Evolutionary conservation across 2,329 filamentous ascomycete genomes (phyloP).

Genomic region (Penicillium sp.): DNA sequence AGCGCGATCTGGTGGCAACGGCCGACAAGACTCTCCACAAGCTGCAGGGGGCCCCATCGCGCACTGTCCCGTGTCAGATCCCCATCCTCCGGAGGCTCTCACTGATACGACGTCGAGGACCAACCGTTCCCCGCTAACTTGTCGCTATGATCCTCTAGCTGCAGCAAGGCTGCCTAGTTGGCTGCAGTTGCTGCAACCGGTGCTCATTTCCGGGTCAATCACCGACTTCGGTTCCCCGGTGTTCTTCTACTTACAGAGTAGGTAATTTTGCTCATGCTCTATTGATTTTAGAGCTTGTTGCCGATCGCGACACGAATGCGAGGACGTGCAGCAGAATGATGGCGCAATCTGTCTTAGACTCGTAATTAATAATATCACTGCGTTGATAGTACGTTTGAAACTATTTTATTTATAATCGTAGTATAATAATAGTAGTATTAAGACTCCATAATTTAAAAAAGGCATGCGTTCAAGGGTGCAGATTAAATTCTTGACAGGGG

Average conservation of each 20-base stretch:
- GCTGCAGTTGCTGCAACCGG: constrained; percentile 18
- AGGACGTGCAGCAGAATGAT: background rate
- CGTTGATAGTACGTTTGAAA: no score
- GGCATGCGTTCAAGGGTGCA: no score
- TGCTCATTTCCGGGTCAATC: constrained; percentile 15
- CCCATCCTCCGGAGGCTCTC: constrained; percentile 17
- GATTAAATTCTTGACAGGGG: background rate
- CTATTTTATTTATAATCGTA: no score
- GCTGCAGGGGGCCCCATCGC: constrained; percentile 13
- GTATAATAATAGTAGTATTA: no score
- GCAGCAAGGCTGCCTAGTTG: constrained; percentile 17
- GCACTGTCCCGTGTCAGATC: constrained; percentile 16
- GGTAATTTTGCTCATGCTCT: background rate
- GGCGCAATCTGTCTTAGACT: background rate
- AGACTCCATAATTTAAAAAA: no score
- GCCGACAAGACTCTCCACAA: constrained; percentile 6
- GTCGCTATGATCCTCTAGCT: constrained; percentile 17
- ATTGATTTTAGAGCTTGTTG: background rate
- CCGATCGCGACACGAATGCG: background rate
- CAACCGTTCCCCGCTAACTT: background rate
- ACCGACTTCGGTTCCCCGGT: constrained; percentile 18
- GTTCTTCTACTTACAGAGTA: background rate
- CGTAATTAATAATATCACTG: background rate
- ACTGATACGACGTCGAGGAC: background rate
- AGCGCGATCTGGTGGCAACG: constrained; percentile 22